These are phyloP conservation scores for Annulohypoxylon nitens DNA, from an alignment of 495 filamentous ascomycete species.

Conservation along the genomic window DNA sequence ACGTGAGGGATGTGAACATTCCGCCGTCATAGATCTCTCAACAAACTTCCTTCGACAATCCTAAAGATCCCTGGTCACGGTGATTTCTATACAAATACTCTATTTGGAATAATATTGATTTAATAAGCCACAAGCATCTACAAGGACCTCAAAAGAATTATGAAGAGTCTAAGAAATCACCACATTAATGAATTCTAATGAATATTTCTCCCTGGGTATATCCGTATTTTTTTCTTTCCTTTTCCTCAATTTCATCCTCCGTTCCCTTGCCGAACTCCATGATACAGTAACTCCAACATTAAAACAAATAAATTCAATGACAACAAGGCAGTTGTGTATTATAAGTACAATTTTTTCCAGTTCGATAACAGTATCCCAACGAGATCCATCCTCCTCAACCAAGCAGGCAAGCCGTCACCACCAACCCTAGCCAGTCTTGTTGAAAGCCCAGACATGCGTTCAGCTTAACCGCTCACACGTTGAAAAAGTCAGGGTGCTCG, in stretches of 20 bases:
- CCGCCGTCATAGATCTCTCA: too few relatives aligned
- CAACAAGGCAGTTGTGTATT: not conserved
- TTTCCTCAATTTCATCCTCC: not conserved
- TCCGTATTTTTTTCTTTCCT: too few relatives aligned
- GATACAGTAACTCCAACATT: not conserved
- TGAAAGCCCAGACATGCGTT: too few relatives aligned
- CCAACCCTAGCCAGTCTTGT: not conserved
- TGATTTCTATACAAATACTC: not conserved
- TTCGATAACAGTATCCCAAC: not conserved
- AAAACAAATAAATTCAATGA: not conserved
- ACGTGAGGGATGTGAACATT: not conserved
- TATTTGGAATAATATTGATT: too few relatives aligned
- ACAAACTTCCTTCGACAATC: too few relatives aligned
- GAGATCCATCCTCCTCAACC: not conserved
- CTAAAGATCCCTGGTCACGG: not conserved
- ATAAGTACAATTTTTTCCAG: not conserved
- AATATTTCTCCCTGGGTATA: too few relatives aligned
- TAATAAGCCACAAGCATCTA: too few relatives aligned
- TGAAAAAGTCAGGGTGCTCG: not conserved
- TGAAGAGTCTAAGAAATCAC: too few relatives aligned
- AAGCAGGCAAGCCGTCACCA: not conserved
- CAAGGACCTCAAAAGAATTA: too few relatives aligned
- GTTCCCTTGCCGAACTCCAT: not conserved
- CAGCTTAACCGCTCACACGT: not conserved
- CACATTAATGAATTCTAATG: too few relatives aligned